Evolutionary conservation across 2,329 filamentous ascomycete species (phyloP), one percentile per base, ranked within the genome.

Genomic region (Dactylella cylindrospora): DNA sequence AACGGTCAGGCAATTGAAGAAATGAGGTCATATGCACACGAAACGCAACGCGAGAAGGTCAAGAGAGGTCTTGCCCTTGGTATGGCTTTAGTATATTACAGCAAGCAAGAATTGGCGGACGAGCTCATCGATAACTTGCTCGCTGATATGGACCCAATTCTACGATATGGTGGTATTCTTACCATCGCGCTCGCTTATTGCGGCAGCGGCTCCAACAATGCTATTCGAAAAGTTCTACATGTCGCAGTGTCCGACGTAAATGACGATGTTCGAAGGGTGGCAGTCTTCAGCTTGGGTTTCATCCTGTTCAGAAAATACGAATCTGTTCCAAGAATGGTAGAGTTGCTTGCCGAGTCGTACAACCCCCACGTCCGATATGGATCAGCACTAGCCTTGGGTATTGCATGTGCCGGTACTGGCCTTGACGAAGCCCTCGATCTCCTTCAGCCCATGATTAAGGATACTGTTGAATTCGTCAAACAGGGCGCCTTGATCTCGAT

Each of bases 71-170:
- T 96, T 60, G 91, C 93, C 25, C 82, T 98, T 67, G 93, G 93
- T 59, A 97, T 98, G 89, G 90, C 93, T 8, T 78, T 98, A 60
- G 95, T 98, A 76, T 97, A 97, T 91, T 98, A 93, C 69, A 90
- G 86, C 40, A 86, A 90, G 61, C 90, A 97, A 75, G 93, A 98
- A 74, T 86, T 86, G 66, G 93, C 93, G 9, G 93, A 98, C 73
- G 87, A 93, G 70, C 81, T 97, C 68, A 94, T 98, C 67, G 91
- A 95, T 71, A 90, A 88, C 40, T 83, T 98, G 1, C 80, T 98
- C 28, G 90, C 89, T 66, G 93, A 98, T 68, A 88, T 93, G 1
- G 91, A 98, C 71, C 89, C 93, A 67, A 91, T 89, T 5, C 79
- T 98, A 64, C 84, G 93, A 67, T 98, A 98, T 68, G 93, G 93